These are phyloP conservation scores for Cercis canadensis DNA, from an alignment of 306 rosid species.

Conservation along the genomic window DNA sequence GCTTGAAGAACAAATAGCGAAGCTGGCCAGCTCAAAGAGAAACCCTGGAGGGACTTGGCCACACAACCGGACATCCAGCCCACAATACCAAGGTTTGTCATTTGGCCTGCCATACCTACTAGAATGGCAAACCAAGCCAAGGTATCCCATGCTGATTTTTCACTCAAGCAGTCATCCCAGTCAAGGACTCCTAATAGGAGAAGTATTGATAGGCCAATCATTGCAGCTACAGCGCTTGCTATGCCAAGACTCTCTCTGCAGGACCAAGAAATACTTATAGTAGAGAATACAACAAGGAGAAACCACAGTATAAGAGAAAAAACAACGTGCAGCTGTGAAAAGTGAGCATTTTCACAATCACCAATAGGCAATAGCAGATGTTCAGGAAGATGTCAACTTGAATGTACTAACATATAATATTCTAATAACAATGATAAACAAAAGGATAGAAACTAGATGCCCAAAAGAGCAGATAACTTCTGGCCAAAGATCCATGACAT, in stretches of 20 bases:
- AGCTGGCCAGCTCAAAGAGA: conserved; percentile 86
- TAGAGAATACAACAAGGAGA: conserved; percentile 28
- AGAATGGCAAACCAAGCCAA: conserved; percentile 94
- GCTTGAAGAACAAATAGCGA: conserved; percentile 85
- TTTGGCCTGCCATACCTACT: conserved; percentile 94
- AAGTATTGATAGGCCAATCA: conserved; percentile 88
- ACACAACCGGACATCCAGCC: conserved; percentile 84
- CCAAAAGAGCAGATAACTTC: neutral
- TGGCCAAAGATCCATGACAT: conserved; percentile 32
- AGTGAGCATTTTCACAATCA: conserved; percentile 2
- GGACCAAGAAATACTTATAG: conserved; percentile 22
- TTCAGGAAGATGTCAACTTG: neutral
- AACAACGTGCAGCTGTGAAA: conserved; percentile 9
- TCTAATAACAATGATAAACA: conserved; percentile 1
- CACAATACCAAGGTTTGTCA: conserved; percentile 87
- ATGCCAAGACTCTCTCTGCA: conserved; percentile 78
- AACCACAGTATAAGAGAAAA: conserved; percentile 19
- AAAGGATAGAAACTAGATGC: conserved; percentile 27
- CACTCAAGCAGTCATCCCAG: conserved; percentile 92
- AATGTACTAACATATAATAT: neutral
- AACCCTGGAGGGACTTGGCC: conserved; percentile 60
- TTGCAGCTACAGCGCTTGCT: conserved; percentile 88
- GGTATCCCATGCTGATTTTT: conserved; percentile 97
- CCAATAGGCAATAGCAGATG: conserved; percentile 22
- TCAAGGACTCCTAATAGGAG: conserved; percentile 83